These are phyloP conservation scores for Leishmania gerbilli DNA, from an alignment of 208 protist genomes.

Conservation along the genomic window DNA sequence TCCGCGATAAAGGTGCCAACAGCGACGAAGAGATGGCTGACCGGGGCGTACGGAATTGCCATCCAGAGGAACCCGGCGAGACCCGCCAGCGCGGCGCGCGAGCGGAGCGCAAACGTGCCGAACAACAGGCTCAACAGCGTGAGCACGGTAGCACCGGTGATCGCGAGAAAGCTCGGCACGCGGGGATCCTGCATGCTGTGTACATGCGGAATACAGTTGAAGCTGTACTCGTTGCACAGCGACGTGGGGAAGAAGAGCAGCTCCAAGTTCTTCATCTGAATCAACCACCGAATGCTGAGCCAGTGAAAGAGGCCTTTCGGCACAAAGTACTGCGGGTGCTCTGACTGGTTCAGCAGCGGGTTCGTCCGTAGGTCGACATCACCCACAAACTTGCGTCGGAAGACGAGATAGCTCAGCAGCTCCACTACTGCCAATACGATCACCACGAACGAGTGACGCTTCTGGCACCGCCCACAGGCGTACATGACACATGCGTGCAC, in stretches of 20 bases:
- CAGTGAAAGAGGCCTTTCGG: conserved; percentile 35
- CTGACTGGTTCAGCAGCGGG: conserved; percentile 53
- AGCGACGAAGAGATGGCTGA: conserved; percentile 79
- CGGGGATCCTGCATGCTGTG: conserved; percentile 40
- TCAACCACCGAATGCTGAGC: conserved; percentile 50
- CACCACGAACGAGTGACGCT: conserved; percentile 10
- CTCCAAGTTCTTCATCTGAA: conserved; percentile 78
- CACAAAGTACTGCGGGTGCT: conserved; percentile 84
- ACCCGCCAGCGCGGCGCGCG: conserved; percentile 17
- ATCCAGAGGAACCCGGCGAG: conserved; percentile 58
- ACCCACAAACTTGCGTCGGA: conserved; percentile 58
- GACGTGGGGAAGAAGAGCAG: conserved; percentile 78
- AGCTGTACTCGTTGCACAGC: conserved; percentile 90
- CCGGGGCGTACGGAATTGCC: conserved; percentile 75
- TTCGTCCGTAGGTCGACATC: conserved; percentile 50
- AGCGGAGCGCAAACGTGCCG: conserved; percentile 20
- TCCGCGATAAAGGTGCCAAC: conserved; percentile 89
- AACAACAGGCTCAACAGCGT: conserved; percentile 7
- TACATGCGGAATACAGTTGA: conserved; percentile 85
- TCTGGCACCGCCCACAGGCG: conserved; percentile 20
- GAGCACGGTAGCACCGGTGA: conserved; percentile 15
- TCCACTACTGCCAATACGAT: conserved; percentile 22
- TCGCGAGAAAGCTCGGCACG: conserved; percentile 26
- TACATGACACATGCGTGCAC: conserved; percentile 52
- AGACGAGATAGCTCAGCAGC: conserved; percentile 42